A percentile compares a stretch with the other conserved stretches of the same genome.
phyloP scores from a whole-genome alignment of 2,329 filamentous ascomycete species.

The Botrytis tulipae region DNA sequence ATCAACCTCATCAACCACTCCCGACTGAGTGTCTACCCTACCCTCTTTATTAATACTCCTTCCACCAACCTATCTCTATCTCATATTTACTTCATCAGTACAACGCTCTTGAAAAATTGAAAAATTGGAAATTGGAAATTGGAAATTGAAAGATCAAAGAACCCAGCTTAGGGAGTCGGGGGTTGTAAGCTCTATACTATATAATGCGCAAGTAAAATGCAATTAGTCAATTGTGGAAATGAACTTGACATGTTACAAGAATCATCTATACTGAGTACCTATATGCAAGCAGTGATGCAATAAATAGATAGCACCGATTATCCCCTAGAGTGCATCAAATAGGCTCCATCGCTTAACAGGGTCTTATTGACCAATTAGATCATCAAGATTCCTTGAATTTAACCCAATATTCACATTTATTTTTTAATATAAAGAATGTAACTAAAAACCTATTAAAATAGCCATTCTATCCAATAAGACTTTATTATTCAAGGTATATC shows the following conservation, averaged over 20 bases:
- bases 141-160: neutral
- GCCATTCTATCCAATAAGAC: no score
- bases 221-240: no score
- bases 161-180: neutral
- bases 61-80: neutral
- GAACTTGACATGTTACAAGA: fast-evolving
- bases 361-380: no score
- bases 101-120: neutral
- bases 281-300: neutral
- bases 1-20: no score
- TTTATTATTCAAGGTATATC: no score
- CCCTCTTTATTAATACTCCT: fast-evolving
- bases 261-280: neutral
- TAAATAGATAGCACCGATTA: neutral
- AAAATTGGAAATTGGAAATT: neutral
- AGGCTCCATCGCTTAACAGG: no score
- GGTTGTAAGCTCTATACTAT: neutral
- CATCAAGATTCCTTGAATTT: no score
- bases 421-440: no score
- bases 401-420: no score
- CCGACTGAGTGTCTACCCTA: neutral
- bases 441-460: no score
- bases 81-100: neutral
- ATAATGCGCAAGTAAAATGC: no score
- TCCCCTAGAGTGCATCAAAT: no score